Evolutionary conservation across 2,329 filamentous ascomycete species (phyloP), one percentile per base, ranked within the genome.

Genomic region (Lachnellula subtilissima): DNA sequence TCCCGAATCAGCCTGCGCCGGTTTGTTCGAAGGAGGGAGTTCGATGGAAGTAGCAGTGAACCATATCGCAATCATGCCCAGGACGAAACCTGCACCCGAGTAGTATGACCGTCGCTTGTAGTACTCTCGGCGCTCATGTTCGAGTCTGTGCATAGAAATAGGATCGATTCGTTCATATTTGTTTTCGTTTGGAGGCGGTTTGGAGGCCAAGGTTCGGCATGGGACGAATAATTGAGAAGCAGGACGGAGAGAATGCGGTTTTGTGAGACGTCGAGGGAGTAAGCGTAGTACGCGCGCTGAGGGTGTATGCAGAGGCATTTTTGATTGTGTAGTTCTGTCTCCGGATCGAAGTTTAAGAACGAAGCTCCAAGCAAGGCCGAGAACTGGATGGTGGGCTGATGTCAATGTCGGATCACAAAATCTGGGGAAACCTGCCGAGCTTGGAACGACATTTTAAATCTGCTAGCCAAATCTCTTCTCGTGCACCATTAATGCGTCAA

Each of bases 61-160:
- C 58, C 61, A 70, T 45, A 70, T 65, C n/a, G 58, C 67, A 17
- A 66, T 52, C 66, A 71, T 67, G 32, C 65, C 62, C 45, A 65
- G 54, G 8, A 68, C 37, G 14, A 67, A 55, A 1, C 69, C 69
- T 9, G 58, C 53, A 0, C 54, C 60, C 11, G 65, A 59, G 51
- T 70, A 71, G 37, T 63, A 61, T 19, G 61, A 60, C 12, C 68
- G 64, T 2, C 68, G 63, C 52, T 70, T 69, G 51, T 67, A 64
- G 56, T 70, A 62, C 39, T 63, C 64, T 19, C 56, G 48, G 1
- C 58, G 61, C 23, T 62, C 47, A 1, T 54, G 57, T 58, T 67
- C 61, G 43, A 66, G 61, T 7, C 67, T 64, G 56, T 69, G 67
- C 3, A 67, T 57, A 15, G 61, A 60, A n/a, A 69, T 62, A 15